Base-by-base conservation (phyloP, 257 asterid genomes). In the Solanum chmielewskii region DNA sequence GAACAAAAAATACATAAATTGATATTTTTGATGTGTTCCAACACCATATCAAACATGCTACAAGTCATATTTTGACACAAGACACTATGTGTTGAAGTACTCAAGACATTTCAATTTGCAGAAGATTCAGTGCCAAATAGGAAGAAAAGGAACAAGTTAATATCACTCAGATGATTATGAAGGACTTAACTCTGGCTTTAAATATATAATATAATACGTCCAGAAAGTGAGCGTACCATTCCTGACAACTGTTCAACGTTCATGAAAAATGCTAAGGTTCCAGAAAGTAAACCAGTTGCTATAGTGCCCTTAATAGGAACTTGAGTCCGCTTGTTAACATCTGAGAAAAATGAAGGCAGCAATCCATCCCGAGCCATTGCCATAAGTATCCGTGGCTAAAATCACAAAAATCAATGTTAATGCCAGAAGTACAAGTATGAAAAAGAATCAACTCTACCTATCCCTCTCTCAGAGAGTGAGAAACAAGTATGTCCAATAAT, bases 361-460 rank as follows among this genome's bases (percentile, higher is more conserved):
- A 97, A 90, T 81, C 99, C 99, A 85, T 97, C 99, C 90, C 99
- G 93, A 70, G 99, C 98, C 99, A 97, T 97, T 86, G 99, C 99
- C 99, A 97, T 95, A 80, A 97, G 92, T 89, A 97, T 95, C 31
- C 99, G 93, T 27, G 99, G 99, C 99, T 97, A 77, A 87, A 85
- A 86, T 31, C 74, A 87, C 37, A 85, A 8, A 89, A 29, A 81
- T 29, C 45, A 49, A 81, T 29, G 44, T 47, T 47, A 49, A 29
- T 20, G 45, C 29, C 85, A 81, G 49, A 47, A 49, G 27, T 47
- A 81, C 29, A 49, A 81, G 45, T 29, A 29, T 29, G 85, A 49
- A 18, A 52, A 81, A 18, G 42, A 49, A 47, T 33, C 85, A 81
- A 81, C 44, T 81, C 18, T 5, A 42, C 69, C 27, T 81, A 52